Evolutionary conservation across 495 filamentous ascomycete genomes (phyloP), one percentile per base, ranked within the genome.

Genomic region (Acidiella bohemica): DNA sequence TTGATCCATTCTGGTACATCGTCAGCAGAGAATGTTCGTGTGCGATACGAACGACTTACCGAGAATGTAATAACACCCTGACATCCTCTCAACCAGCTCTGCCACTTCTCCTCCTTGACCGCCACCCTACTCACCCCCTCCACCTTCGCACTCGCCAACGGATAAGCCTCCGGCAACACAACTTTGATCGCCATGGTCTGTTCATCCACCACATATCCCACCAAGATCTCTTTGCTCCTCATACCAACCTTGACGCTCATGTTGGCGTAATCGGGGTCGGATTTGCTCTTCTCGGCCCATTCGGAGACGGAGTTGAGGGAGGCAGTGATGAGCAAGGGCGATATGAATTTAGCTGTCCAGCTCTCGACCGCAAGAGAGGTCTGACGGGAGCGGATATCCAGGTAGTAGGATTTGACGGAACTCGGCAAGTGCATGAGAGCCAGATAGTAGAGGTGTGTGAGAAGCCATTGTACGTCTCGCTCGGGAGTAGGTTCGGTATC

Each of bases 31-130:
- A 22, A 13, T 28, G 21, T 5, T 27, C 4, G 8, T 9, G 12
- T 8, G 21, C 23, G 18, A 27, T n/a, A 12, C n/a, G 18, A 9
- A 18, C 18, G 18, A 53, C 67, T 51, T 60, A 75, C 73, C 28
- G 84, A 80, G 56, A 96, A 88, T 44, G 80, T 87, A 54, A 96
- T 93, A 26, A 87, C 82, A 3, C 84, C 86, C 49, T 93, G 83
- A n/a, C 84, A 84, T 9, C 74, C 80, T 42, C 78, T 64, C 40
- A 93, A 60, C 82, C 86, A 92, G 46, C 64, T 75, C 55, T 79
- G 76, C 83, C 92, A 99, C 55, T 86, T 90, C 60, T 76, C 75
- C 54, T 94, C 85, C 42, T 77, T 76, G 18, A 95, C 78, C 3
- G 81, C 81, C 3, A 96, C 86, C 8, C 87, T 75, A 49, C 79